A percentile compares a stretch with the other conserved stretches of the same genome.
phyloP scores from a whole-genome alignment of 2,329 filamentous ascomycete species.

The Trichoderma oligosporum region DNA sequence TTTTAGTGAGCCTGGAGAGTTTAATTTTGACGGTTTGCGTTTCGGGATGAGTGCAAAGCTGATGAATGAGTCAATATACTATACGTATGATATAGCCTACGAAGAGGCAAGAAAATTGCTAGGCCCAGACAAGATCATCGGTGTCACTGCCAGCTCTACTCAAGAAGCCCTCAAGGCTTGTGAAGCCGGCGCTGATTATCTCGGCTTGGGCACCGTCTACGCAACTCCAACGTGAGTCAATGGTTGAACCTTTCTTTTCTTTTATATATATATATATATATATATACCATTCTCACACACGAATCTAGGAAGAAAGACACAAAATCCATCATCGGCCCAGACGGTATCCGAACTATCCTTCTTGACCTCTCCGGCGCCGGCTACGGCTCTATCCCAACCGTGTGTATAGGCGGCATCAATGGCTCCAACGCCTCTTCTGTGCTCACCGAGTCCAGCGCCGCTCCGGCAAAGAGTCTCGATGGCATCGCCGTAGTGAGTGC shows the following conservation, averaged over 20 bases:
- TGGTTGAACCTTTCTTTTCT: not conserved
- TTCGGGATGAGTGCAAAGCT: not conserved
- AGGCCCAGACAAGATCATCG: constrained; percentile 75
- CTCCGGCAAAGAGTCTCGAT: constrained; percentile 59
- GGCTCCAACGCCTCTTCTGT: constrained; percentile 69
- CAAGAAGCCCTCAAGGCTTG: constrained; percentile 72
- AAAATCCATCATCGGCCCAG: constrained; percentile 59
- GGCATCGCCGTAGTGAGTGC: constrained; percentile 88
- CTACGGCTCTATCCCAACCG: constrained; percentile 52
- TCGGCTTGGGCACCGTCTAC: constrained; percentile 88
- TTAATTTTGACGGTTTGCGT: no score
- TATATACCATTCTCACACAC: not conserved
- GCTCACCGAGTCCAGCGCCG: constrained; percentile 59
- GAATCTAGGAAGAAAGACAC: constrained; percentile 72
- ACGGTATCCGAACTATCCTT: constrained; percentile 52
- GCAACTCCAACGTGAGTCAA: constrained; percentile 68
- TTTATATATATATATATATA: not conserved
- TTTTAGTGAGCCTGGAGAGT: not conserved
- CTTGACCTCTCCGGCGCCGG: constrained; percentile 51
- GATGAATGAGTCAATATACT: not conserved
- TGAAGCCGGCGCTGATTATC: constrained; percentile 75
- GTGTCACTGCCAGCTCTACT: constrained; percentile 74
- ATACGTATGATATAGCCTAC: no score
- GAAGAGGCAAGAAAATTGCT: constrained; percentile 65
- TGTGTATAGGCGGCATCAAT: constrained; percentile 89